Conservation (phyloP, 805 yeast species). For the Zygotorulaspora danielsina region DNA sequence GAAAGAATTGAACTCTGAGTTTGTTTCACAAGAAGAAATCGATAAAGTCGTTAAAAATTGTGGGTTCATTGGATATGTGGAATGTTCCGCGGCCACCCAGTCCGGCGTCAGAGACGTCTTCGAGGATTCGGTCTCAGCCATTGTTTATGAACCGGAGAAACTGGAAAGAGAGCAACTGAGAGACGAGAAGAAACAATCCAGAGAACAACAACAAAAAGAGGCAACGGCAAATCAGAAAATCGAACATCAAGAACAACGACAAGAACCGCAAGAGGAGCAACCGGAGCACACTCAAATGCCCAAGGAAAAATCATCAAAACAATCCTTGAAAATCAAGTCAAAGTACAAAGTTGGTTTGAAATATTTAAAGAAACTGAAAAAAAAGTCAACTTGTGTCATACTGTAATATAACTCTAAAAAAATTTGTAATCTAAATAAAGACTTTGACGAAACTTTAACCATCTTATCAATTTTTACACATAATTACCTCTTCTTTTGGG, state of each 20-base stretch:
- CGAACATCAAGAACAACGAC: conserved; percentile 3
- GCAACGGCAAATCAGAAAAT: neutral
- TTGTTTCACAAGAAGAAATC: conserved; percentile 62
- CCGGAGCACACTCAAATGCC: conserved; percentile 1
- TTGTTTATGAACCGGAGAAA: conserved; percentile 42
- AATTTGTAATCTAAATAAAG: neutral
- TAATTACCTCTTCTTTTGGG: conserved; percentile 1
- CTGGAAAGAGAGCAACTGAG: conserved; percentile 35
- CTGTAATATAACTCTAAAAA: conserved; percentile 10
- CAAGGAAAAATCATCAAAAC: conserved; percentile 3
- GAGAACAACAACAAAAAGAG: conserved; percentile 5
- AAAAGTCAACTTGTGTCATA: conserved; percentile 25
- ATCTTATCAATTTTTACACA: neutral
- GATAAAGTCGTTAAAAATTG: conserved; percentile 60
- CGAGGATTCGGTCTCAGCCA: conserved; percentile 73
- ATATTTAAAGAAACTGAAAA: conserved; percentile 18
- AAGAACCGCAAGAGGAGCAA: neutral
- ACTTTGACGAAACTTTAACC: neutral
- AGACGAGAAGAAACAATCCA: conserved; percentile 3
- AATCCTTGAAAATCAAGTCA: conserved; percentile 3
- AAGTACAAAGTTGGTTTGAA: conserved; percentile 5
- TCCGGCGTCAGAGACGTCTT: conserved; percentile 80
- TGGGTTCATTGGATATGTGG: conserved; percentile 70
- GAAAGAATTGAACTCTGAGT: conserved; percentile 55
- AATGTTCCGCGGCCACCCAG: conserved; percentile 89